Percentiles rank a stretch among this genome's conserved stretches.
Evolutionary conservation across 2,329 filamentous ascomycete genomes (phyloP).

Genomic region (Alternaria incomplexa): DNA sequence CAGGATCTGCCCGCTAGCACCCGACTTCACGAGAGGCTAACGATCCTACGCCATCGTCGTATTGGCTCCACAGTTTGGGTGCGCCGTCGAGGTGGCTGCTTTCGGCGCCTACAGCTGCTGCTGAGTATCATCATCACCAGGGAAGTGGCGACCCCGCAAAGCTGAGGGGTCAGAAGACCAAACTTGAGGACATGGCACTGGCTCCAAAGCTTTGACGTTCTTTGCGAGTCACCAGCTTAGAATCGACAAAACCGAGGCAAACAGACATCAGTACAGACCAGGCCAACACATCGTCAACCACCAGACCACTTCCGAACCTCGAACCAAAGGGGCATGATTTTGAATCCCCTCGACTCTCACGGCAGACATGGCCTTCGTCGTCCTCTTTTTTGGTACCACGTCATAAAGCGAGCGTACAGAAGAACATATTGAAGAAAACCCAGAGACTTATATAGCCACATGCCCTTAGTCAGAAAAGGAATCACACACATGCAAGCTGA

Average conservation of each 20-base stretch:
- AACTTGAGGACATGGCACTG: neutral
- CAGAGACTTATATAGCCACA: too few relatives aligned
- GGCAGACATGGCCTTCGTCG: too few relatives aligned
- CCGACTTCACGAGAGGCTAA: neutral
- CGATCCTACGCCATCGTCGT: neutral
- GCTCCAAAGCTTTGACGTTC: too few relatives aligned
- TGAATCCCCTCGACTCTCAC: too few relatives aligned
- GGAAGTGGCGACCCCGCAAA: neutral
- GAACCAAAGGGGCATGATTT: accelerated
- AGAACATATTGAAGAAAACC: too few relatives aligned
- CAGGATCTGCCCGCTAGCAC: neutral
- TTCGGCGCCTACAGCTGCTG: neutral
- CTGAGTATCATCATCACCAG: neutral
- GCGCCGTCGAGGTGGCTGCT: neutral
- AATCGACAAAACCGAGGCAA: neutral
- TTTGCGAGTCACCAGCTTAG: too few relatives aligned
- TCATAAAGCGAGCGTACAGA: too few relatives aligned
- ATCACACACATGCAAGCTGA: too few relatives aligned
- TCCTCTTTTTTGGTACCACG: too few relatives aligned
- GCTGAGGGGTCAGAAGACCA: neutral
- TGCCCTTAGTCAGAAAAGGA: too few relatives aligned
- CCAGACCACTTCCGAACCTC: too few relatives aligned
- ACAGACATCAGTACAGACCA: neutral
- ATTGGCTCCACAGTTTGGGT: neutral
- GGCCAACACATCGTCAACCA: neutral